Evolutionary conservation across 495 filamentous ascomycete genomes (phyloP), one percentile per base, ranked within the genome.

Genomic region (Xylaria nigripes): DNA sequence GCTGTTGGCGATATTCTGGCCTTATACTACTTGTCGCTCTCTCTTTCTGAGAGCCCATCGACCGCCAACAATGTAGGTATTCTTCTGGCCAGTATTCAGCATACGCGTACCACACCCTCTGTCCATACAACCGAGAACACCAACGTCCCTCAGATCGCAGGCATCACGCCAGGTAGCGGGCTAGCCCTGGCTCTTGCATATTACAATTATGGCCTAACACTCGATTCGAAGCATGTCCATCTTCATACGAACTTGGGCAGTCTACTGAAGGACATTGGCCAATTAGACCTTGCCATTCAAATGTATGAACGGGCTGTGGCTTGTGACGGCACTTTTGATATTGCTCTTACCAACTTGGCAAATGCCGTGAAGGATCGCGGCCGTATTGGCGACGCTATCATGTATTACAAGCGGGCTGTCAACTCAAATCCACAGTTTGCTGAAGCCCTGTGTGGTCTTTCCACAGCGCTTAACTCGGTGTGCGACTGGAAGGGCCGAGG

Each of bases 1-100:
- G 85, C 88, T 2, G 90, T 97, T 6, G 84, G 90, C 27, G 93
- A 99, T 60, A 99, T 99, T 41, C 69, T 99, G 15, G 89, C 91
- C 3, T 79, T 99, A 10, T 99, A 99, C 63, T 99, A 99, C 59
- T 78, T 99, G 1, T 97, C 94, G 5, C 75, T 99, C 21, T 94
- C 94, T 0, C 77, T 99, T 8, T 92, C 95, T 54, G 90, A 93
- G 19, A 97, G 93, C 62, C 93, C 93, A 19, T 97, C 94, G 6
- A 99, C 93, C 0, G 93, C 93, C 12, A 99, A 99, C 62, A 99
- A 99, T 67, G 94, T 99, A 40, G 93, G 93, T 4, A 99, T 99
- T 50, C 74, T 99, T 27, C 80, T 99, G 25, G 94, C 93, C 2
- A 89, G 93, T 45, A 87, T 99, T 16, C 93, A 96, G 57, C 89